Evolutionary conservation across 345 rosid species (phyloP).

Genomic region (Geranium rotundifolium): DNA sequence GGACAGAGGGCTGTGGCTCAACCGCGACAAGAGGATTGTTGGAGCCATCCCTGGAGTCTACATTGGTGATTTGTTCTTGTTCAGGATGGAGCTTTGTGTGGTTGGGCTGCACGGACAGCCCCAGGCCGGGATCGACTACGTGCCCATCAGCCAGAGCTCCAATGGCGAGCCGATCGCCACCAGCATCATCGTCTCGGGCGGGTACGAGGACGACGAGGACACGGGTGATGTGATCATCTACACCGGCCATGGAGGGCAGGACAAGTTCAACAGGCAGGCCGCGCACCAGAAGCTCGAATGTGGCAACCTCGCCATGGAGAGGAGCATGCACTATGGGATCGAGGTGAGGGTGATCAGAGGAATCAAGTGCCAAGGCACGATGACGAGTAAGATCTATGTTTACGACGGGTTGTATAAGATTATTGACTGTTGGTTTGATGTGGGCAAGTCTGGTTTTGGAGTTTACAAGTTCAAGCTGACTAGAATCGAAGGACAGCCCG

Average conservation of each 20-base stretch:
- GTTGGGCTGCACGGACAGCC: constrained; percentile 70
- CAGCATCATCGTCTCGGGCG: constrained; percentile 78
- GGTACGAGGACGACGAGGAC: constrained; percentile 67
- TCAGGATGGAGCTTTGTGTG: constrained; percentile 77
- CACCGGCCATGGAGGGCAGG: constrained; percentile 78
- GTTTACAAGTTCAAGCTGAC: constrained; percentile 60
- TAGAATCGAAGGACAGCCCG: constrained; percentile 71
- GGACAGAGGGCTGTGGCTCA: constrained; percentile 55
- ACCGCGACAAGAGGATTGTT: constrained; percentile 66
- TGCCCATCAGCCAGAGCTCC: constrained; percentile 35
- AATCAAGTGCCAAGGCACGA: constrained; percentile 42
- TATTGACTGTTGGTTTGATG: constrained; percentile 77
- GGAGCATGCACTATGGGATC: constrained; percentile 69
- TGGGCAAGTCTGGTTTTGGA: constrained; percentile 86
- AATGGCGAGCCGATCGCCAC: constrained; percentile 72
- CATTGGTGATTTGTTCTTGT: constrained; percentile 74
- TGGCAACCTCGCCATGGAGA: constrained; percentile 92
- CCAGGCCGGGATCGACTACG: constrained; percentile 90
- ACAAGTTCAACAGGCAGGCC: constrained; percentile 40
- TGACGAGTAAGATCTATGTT: constrained; percentile 51
- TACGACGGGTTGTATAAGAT: constrained; percentile 85
- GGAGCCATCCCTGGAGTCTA: constrained; percentile 80
- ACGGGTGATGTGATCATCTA: constrained; percentile 61
- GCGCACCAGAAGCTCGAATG: constrained; percentile 80
- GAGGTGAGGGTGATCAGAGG: constrained; percentile 82